A percentile compares a stretch with the other conserved stretches of the same genome.
phyloP scores from a whole-genome alignment of 2,329 filamentous ascomycete genomes.

The Venturia carpophila region DNA sequence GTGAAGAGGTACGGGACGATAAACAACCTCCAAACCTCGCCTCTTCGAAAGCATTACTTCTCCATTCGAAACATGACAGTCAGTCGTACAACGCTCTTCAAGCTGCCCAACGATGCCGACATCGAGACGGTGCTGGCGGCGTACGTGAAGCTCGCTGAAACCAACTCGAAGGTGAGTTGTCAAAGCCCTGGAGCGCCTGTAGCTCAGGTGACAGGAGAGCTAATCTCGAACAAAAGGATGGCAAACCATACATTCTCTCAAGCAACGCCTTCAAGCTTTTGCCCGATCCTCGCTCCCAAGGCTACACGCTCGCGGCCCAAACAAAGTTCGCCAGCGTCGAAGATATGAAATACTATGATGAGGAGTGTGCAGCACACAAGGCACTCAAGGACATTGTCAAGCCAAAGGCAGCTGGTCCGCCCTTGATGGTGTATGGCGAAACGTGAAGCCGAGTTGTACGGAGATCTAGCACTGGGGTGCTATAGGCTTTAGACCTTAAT shows the following conservation, averaged over 20 bases:
- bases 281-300: conserved; percentile 53
- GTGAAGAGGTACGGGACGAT: background rate
- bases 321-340: conserved; percentile 56
- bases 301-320: conserved; percentile 57
- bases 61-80: conserved; percentile 4
- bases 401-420: conserved; percentile 16
- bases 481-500: background rate
- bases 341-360: conserved; percentile 65
- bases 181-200: background rate
- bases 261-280: conserved; percentile 48
- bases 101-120: conserved; percentile 18
- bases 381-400: conserved; percentile 39
- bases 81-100: conserved; percentile 20
- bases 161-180: conserved; percentile 16
- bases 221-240: conserved; percentile 45
- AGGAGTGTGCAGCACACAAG: conserved; percentile 48
- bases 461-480: background rate
- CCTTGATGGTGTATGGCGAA: conserved; percentile 10
- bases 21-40: background rate
- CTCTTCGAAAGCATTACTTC: background rate
- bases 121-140: conserved; percentile 14
- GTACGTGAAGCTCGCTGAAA: conserved; percentile 14
- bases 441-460: background rate
- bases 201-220: background rate
- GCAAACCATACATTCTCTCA: conserved; percentile 60